Evolutionary conservation across 2,329 filamentous ascomycete genomes (phyloP), one percentile per base, ranked within the genome.

Genomic region (Verticillium longisporum): DNA sequence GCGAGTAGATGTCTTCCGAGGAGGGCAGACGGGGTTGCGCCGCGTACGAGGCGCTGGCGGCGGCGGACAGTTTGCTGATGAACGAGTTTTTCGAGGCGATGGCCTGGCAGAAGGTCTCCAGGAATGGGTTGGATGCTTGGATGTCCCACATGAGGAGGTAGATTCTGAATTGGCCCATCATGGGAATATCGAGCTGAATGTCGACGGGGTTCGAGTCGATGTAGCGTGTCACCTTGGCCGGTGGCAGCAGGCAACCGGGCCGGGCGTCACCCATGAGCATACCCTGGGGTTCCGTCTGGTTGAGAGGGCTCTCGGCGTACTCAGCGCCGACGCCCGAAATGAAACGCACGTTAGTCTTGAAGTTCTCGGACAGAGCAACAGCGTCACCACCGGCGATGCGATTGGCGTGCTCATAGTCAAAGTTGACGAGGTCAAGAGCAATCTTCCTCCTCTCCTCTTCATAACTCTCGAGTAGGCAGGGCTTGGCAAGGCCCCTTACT

Each of bases 201-300:
- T 92, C 87, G 53, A 93, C 85, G 0, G 89, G 89, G 67, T 92
- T 93, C 4, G 89, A 87, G 72, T 93, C 90, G 58, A 92, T 83
- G 69, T 88, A 92, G 33, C 90, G 83, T 0, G 88, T 89, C 18
- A 88, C 88, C 72, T 85, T 89, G 50, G 87, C 87, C 2, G 89
- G 89, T 3, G 86, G 82, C 32, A 90, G 77, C 26, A 83, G 75
- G 57, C 80, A 83, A 7, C 83, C 83, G 3, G 82, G 81, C 63
- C 78, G 79, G 56, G 80, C 80, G 32, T 81, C 78, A 45, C 81
- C 80, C 68, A 78, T 74, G 18, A 75, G 73, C 56, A 76, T 75
- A 14, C 73, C 71, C 59, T 77, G 71, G 50, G 74, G 67, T 26
- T 75, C 71, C 37, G 72, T 68, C 61, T 75, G 77, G 71, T 85